Base-by-base conservation (phyloP, 768 basidiomycete species). In the Pulveroboletus sp. region DNA sequence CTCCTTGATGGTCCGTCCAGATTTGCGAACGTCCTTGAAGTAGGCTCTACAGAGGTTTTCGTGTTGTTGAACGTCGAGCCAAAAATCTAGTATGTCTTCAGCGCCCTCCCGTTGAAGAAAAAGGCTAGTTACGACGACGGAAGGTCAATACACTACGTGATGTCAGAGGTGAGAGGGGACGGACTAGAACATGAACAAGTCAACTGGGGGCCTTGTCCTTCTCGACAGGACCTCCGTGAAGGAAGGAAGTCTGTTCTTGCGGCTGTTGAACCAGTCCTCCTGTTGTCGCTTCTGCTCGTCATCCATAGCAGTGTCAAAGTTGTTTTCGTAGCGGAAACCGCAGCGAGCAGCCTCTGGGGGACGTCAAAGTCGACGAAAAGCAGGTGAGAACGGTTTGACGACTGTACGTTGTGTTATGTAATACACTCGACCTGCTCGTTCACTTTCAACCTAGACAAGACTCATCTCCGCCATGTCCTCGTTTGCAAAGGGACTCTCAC, bases 41-140 rank as follows among this genome's bases (percentile, higher is more conserved):
- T 98, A 98, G 8, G 95, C 96, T 53, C 94, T 81, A 69, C 95
- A 98, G 31, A 99, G 82, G 66, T 97, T 97, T 73, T 98, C 96
- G 67, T 99, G 96, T 71, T 98, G 96, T 60, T 96, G 93, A 6
- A 98, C 96, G 67, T 99, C 96, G 27, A 99, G 80, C 94, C 95
- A 98, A 62, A 98, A 98, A 68, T 99, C 96, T 39, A 99, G 73
- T 43, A 93, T 89, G 68, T 99, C 96, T 66, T 98, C 95, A 47
- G 91, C 83, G 24, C 92, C 90, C 71, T 99, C 95, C 32, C 93
- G 82, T 66, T 98, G 95, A 32, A 99, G 75, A 69, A 97, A 98
- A 53, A 97, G 80, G 71, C 95, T 96, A 56, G 21, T 30, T 15
- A 26, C 7, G 40, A 50, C 14, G 14, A 14, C 21, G 21, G 21